A percentile compares a stretch with the other conserved stretches of the same genome.
Evolutionary conservation across 1,139 yeast species (phyloP).

Genomic region (Protomyces macrosporus): DNA sequence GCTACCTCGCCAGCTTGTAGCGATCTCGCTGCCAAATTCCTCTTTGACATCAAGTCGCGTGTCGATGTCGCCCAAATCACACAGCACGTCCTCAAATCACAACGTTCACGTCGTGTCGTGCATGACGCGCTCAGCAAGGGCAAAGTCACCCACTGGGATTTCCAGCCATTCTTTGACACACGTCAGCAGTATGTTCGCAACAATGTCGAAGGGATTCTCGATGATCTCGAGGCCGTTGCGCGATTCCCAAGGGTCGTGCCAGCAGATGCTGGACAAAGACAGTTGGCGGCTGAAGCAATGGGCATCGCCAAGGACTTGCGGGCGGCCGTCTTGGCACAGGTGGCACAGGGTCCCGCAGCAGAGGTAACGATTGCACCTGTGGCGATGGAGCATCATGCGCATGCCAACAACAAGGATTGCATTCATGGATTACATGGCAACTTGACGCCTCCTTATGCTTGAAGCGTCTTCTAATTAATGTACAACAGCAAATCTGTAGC

Average conservation of each 20-base stretch:
- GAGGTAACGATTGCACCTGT: conserved; percentile 1
- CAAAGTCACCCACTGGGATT: conserved; percentile 24
- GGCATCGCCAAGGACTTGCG: conserved; percentile 1
- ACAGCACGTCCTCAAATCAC: conserved; percentile 14
- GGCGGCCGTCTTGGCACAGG: not conserved
- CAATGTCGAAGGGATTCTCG: conserved; percentile 20
- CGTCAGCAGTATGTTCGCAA: conserved; percentile 13
- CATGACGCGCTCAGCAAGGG: conserved; percentile 23
- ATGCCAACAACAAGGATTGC: conserved; percentile 8
- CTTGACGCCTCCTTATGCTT: conserved; percentile 42
- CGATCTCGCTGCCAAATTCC: conserved; percentile 16
- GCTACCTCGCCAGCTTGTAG: conserved; percentile 5
- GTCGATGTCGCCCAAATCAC: conserved; percentile 2
- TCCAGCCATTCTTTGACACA: conserved; percentile 22
- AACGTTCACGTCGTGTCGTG: conserved; percentile 18
- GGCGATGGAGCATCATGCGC: conserved; percentile 4
- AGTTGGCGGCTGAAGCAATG: not conserved
- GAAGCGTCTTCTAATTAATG: not conserved
- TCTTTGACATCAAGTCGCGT: conserved; percentile 16
- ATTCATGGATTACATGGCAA: conserved; percentile 45
- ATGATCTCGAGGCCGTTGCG: conserved; percentile 19
- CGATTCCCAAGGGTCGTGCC: conserved; percentile 12
- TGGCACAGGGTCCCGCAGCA: not conserved
- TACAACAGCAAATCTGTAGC: not conserved
- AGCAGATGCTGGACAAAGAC: conserved; percentile 4